Evolutionary conservation across 345 rosid species (phyloP), one percentile per base, ranked within the genome.

Genomic region (Cardiospermum halicacabum): DNA sequence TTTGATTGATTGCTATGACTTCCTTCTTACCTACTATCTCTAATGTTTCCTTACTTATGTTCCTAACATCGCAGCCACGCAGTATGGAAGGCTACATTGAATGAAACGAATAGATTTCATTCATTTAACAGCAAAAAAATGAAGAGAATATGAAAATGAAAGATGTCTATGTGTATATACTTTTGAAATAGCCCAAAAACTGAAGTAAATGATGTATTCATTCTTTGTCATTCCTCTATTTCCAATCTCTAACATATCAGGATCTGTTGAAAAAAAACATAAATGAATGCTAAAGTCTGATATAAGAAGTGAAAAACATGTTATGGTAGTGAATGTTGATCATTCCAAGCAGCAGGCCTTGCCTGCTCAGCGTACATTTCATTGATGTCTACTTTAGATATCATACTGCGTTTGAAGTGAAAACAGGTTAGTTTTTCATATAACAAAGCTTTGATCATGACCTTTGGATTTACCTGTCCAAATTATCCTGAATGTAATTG

Each of bases 231-330:
- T 91, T 62, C 99, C 97, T 76, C 99, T 96, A 73, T 94, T 94
- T 2, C 97, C 99, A 2, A 94, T 86, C 77, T 94, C 99, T 68
- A 94, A 95, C 99, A 94, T 94, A 80, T 94, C 99, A 49, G 99
- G 96, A 68, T 94, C 99, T 92, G 69, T 53, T 24, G 39, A 60
- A 45, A 63, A 1, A 51, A 26, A 43, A 25, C 50, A 30, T 6
- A 60, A 60, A 2, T 10, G 37, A 34, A 7, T n/a, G 22, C 7
- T n/a, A 47, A 19, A 26, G n/a, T 26, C 11, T 27, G 19, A 53
- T 31, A 24, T 48, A 28, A n/a, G 28, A 18, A 63, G 40, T 8
- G 19, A 24, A 47, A 43, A 26, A 19, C 9, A 28, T 60, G 22
- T 32, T 43, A 45, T 53, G 10, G 24, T 43, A n/a, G 19, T 53